phyloP scores from a whole-genome alignment of 202 grass and related monocot genomes.

The Eragrostis tef region DNA sequence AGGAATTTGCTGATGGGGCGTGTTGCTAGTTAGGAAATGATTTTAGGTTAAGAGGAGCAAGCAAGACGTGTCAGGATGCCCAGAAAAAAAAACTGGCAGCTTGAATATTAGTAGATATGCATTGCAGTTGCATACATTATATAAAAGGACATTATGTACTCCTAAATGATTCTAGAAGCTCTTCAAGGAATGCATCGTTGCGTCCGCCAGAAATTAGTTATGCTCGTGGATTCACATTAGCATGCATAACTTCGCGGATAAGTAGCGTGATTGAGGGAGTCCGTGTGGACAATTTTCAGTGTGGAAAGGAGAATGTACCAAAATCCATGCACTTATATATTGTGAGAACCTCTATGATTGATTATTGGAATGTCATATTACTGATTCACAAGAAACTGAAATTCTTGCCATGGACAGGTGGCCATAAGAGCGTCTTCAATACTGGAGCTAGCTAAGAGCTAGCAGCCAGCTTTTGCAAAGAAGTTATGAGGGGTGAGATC shows the following conservation, averaged over 20 bases:
- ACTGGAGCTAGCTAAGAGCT: no score
- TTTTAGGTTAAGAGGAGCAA: background rate
- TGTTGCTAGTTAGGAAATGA: background rate
- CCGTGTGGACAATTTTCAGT: background rate
- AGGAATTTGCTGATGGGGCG: background rate
- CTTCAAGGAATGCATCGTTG: background rate
- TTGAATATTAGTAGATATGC: background rate
- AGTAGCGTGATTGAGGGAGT: background rate
- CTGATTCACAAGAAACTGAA: background rate
- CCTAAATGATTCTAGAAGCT: background rate
- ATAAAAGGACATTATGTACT: background rate
- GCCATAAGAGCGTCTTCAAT: no score
- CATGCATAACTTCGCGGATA: background rate
- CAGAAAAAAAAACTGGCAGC: background rate
- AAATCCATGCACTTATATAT: background rate
- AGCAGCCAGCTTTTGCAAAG: no score
- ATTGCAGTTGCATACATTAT: background rate
- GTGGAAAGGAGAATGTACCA: background rate
- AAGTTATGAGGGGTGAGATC: no score
- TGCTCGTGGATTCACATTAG: background rate
- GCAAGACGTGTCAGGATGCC: background rate
- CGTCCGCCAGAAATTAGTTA: background rate
- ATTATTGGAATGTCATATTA: background rate
- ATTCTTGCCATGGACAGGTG: background rate
- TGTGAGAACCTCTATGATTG: constrained; percentile 10